Conservation (phyloP, 306 rosid genomes). For the Cotoneaster glaucophyllus region DNA sequence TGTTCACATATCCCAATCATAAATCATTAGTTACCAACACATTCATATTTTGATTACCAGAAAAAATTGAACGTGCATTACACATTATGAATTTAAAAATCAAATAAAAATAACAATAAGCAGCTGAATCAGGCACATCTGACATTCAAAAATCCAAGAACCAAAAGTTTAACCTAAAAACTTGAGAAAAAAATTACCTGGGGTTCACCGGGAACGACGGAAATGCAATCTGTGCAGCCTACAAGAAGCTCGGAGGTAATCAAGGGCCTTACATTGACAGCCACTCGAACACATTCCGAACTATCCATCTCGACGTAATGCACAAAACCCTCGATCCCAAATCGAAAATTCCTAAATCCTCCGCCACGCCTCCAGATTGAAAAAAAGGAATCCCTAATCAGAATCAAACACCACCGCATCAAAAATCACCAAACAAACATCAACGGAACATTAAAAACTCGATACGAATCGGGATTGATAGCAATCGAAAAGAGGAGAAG, state of each 20-base stretch:
- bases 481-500: neutral
- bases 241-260: constrained; percentile 75
- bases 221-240: constrained; percentile 87
- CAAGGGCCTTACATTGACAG: constrained; percentile 80
- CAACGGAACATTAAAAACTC: neutral
- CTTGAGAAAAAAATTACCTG: constrained; percentile 38
- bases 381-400: neutral
- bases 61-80: neutral
- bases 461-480: neutral
- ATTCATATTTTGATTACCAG: neutral
- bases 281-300: constrained; percentile 72
- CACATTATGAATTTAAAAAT: neutral
- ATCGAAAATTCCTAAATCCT: neutral
- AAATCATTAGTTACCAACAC: neutral
- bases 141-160: neutral
- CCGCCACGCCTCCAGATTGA: neutral
- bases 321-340: constrained; percentile 18
- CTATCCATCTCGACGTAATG: constrained; percentile 47
- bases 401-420: neutral
- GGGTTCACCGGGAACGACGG: constrained; percentile 77
- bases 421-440: neutral
- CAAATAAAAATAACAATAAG: neutral
- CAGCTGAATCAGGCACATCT: neutral
- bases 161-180: neutral
- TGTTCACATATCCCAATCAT: constrained; percentile 8